Conservation (phyloP, 805 yeast species). For the Millerago galiae region DNA sequence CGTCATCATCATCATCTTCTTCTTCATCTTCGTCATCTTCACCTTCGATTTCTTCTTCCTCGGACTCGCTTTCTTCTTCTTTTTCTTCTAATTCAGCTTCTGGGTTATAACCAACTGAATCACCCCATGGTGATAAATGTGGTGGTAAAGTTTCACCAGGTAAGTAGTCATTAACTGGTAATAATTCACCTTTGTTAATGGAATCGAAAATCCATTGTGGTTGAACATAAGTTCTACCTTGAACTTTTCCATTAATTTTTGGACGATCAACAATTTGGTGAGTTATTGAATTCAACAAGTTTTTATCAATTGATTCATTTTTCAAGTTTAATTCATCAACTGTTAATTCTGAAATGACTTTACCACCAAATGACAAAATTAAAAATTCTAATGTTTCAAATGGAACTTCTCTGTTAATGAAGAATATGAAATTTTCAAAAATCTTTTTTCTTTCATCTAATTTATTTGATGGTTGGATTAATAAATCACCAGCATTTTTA, state of each 20-base stretch:
- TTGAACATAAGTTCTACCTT: slow-evolving; percentile 90
- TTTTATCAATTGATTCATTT: slow-evolving; percentile 30
- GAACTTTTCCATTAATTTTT: slow-evolving; percentile 62
- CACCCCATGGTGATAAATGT: slow-evolving; percentile 99
- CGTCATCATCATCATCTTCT: slow-evolving; percentile 49
- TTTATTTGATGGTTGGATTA: slow-evolving; percentile 62
- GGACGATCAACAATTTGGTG: slow-evolving; percentile 97
- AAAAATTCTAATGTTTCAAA: slow-evolving; percentile 85
- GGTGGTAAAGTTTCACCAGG: slow-evolving; percentile 97
- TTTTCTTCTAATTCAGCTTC: slow-evolving; percentile 39
- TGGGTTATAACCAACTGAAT: slow-evolving; percentile 86
- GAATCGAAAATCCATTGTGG: slow-evolving; percentile 98
- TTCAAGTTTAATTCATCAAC: slow-evolving; percentile 58
- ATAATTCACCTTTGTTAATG: slow-evolving; percentile 67
- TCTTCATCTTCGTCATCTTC: slow-evolving; percentile 40
- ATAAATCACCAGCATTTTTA: slow-evolving; percentile 58
- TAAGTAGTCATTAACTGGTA: slow-evolving; percentile 75
- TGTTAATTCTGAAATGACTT: slow-evolving; percentile 78
- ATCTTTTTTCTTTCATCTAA: slow-evolving; percentile 58
- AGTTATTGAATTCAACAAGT: slow-evolving; percentile 66
- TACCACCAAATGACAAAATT: slow-evolving; percentile 81
- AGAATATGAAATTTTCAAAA: slow-evolving; percentile 73
- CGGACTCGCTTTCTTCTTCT: slow-evolving; percentile 44
- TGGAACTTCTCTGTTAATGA: slow-evolving; percentile 92
- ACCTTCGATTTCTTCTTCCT: slow-evolving; percentile 35